Conservation (phyloP, 441 rosid species). For the Omphalea diandra region DNA sequence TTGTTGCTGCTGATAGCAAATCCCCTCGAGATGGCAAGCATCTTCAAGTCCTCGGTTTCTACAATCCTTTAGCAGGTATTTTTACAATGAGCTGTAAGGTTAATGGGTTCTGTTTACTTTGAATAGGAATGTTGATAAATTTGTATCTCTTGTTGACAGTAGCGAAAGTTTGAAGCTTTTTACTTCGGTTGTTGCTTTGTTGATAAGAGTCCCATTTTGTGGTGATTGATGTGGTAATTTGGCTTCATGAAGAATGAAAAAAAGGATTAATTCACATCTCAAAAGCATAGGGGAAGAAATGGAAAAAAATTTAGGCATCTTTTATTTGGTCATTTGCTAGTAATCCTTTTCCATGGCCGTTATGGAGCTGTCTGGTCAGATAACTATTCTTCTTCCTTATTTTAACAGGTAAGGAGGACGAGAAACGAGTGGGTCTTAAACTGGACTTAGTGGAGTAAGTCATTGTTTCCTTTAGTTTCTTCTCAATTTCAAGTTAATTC, state of each 20-base stretch:
- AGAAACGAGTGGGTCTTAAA: conserved; percentile 21
- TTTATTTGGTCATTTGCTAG: background rate
- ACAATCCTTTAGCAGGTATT: conserved; percentile 32
- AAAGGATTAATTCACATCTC: background rate
- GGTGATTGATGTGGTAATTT: background rate
- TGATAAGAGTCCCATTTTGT: background rate
- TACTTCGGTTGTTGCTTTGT: background rate
- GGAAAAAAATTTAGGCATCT: background rate
- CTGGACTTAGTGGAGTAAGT: conserved; percentile 24
- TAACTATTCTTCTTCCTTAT: background rate
- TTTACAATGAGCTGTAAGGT: background rate
- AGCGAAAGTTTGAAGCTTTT: background rate
- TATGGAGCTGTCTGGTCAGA: no score
- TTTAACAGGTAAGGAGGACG: conserved; percentile 21
- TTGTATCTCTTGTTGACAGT: background rate
- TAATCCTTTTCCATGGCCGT: no score
- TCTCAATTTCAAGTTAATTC: background rate
- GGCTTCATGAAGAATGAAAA: background rate
- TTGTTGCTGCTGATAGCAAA: conserved; percentile 27
- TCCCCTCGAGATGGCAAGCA: conserved; percentile 28
- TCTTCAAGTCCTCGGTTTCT: conserved; percentile 32
- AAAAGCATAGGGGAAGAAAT: background rate
- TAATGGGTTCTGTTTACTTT: background rate
- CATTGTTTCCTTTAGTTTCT: background rate
- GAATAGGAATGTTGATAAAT: background rate